Evolutionary conservation across 192 early-diverging fungal genomes (phyloP).

Genomic region (Cladochytrium replicatum): DNA sequence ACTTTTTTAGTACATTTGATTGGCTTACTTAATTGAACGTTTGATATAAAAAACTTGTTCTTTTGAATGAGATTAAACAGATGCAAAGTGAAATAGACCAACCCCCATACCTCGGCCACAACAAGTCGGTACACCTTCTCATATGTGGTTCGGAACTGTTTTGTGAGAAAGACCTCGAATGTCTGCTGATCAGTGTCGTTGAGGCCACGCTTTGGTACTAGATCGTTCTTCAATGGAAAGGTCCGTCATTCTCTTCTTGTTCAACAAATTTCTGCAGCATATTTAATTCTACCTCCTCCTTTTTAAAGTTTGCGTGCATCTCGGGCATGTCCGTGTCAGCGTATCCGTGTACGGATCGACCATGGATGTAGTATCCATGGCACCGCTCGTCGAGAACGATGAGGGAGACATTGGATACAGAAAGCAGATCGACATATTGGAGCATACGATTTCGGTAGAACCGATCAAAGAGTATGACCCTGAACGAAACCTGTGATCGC

Average conservation of each 20-base stretch:
- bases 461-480: slow-evolving; percentile 26
- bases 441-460: slow-evolving; percentile 39
- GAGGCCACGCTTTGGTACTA: slow-evolving; percentile 41
- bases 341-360: slow-evolving; percentile 31
- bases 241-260: too few relatives aligned
- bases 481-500: slow-evolving; percentile 12
- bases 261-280: too few relatives aligned
- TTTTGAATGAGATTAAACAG: too few relatives aligned
- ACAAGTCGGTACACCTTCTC: slow-evolving; percentile 32
- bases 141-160: slow-evolving; percentile 24
- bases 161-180: slow-evolving; percentile 39
- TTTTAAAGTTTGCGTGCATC: slow-evolving; percentile 28
- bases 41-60: slow-evolving; percentile 1
- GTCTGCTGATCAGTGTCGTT: slow-evolving; percentile 37
- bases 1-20: too few relatives aligned
- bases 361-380: slow-evolving; percentile 51
- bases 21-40: background rate
- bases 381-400: slow-evolving; percentile 43
- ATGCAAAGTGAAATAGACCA: background rate
- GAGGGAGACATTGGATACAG: slow-evolving; percentile 38
- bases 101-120: slow-evolving; percentile 1
- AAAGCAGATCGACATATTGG: slow-evolving; percentile 43
- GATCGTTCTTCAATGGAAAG: slow-evolving; percentile 22
- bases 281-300: slow-evolving; percentile 32
- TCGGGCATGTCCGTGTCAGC: slow-evolving; percentile 37